These are phyloP conservation scores for Fusarium compactum DNA, from an alignment of 2,329 filamentous ascomycete species.

Conservation along the genomic window DNA sequence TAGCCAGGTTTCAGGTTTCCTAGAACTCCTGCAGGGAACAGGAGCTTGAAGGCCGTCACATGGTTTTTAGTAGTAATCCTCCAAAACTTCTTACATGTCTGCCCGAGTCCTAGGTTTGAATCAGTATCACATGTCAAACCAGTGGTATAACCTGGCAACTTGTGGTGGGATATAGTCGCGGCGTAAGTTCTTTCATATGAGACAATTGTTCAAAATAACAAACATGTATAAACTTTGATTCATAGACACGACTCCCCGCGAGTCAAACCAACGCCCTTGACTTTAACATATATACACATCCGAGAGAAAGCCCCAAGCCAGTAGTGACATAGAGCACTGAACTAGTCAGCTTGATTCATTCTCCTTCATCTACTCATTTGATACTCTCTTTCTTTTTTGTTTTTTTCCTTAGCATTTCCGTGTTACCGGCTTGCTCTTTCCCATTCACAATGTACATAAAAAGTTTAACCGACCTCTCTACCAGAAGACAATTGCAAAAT, in stretches of 20 bases:
- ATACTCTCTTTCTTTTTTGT: conserved; percentile 22
- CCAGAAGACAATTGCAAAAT: conserved; percentile 12
- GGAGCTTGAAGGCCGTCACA: background rate
- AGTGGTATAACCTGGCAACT: background rate
- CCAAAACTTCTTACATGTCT: background rate
- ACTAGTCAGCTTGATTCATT: background rate
- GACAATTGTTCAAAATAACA: conserved; percentile 6
- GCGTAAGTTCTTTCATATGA: background rate
- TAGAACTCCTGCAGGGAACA: background rate
- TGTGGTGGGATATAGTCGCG: background rate
- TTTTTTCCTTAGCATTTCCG: conserved; percentile 25
- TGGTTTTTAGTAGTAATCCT: background rate
- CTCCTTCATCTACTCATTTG: conserved; percentile 37
- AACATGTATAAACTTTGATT: conserved; percentile 26
- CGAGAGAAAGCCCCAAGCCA: background rate
- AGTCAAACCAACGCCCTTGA: conserved; percentile 55
- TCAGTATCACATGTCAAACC: background rate
- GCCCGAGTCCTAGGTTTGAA: background rate
- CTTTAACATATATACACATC: conserved; percentile 54
- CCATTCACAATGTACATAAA: conserved; percentile 22
- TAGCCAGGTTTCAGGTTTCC: background rate
- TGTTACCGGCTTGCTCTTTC: conserved; percentile 22
- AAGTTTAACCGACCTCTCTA: conserved; percentile 12
- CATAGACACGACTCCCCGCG: conserved; percentile 27
- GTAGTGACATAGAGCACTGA: background rate